Percentiles rank a stretch among this genome's conserved stretches.
Evolutionary conservation across 495 filamentous ascomycete genomes (phyloP).

Genomic region (Entonaema liquescens): DNA sequence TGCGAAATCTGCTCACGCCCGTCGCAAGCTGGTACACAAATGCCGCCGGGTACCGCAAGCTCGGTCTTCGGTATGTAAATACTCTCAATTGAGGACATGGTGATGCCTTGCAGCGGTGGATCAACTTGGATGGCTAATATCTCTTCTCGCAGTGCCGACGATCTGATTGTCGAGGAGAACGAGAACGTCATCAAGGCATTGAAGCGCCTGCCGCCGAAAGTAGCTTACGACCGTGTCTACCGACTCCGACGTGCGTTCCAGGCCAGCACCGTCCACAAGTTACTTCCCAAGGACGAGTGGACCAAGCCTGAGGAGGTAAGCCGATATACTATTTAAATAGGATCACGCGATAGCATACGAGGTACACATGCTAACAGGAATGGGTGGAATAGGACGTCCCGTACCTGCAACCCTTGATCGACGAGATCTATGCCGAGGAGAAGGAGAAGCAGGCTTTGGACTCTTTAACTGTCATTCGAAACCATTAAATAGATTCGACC

Average conservation of each 20-base stretch:
- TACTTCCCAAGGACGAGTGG: conserved; percentile 84
- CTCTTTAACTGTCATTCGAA: conserved; percentile 72
- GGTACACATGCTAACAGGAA: conserved; percentile 25
- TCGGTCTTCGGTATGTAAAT: conserved; percentile 81
- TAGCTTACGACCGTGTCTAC: conserved; percentile 95
- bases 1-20: conserved; percentile 77
- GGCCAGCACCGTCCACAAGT: conserved; percentile 74
- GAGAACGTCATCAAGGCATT: conserved; percentile 85
- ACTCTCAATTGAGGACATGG: conserved; percentile 7
- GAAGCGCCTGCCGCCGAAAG: conserved; percentile 88
- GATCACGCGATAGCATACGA: not conserved
- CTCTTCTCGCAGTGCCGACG: conserved; percentile 75
- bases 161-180: conserved; percentile 90
- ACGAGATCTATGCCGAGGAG: conserved; percentile 81
- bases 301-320: conserved; percentile 61
- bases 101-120: not conserved
- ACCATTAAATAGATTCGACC: conserved; percentile 47
- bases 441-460: conserved; percentile 86
- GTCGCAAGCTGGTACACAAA: conserved; percentile 84
- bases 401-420: conserved; percentile 83
- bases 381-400: conserved; percentile 67
- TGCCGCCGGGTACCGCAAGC: conserved; percentile 88
- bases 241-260: conserved; percentile 95
- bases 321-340: not conserved
- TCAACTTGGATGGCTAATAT: not conserved